Evolutionary conservation across 495 filamentous ascomycete species (phyloP).

Genomic region (Astrothelium macrocarpum): DNA sequence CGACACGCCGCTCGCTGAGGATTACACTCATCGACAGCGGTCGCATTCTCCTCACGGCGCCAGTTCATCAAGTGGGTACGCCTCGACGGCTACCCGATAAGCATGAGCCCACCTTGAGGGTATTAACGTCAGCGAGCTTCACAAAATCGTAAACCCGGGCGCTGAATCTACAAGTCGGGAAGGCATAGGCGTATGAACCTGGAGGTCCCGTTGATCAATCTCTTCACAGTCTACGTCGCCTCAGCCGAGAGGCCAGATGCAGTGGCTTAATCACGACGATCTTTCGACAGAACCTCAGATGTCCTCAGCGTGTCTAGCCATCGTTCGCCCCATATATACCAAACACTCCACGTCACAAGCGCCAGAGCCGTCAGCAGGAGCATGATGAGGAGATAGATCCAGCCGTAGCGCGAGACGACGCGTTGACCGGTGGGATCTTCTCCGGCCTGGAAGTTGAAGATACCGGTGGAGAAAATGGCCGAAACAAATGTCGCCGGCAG

Average conservation of each 20-base stretch:
- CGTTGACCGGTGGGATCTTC: not conserved
- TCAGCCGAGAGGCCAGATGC: not conserved
- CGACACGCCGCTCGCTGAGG: not conserved
- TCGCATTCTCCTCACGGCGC: not conserved
- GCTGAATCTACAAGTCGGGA: not conserved
- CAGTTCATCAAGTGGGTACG: too few relatives aligned
- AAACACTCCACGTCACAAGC: not conserved
- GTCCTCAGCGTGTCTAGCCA: not conserved
- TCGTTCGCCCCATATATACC: not conserved
- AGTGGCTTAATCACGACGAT: not conserved
- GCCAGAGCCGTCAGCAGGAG: not conserved
- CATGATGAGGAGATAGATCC: not conserved
- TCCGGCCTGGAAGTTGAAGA: not conserved
- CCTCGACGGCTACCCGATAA: too few relatives aligned
- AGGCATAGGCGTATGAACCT: not conserved
- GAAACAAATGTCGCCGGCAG: not conserved
- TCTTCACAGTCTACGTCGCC: not conserved
- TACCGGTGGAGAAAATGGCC: not conserved
- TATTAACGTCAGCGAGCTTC: not conserved
- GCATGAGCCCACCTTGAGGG: not conserved
- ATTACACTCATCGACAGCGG: not conserved
- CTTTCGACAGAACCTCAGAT: not conserved
- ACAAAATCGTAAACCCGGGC: not conserved
- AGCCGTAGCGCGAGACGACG: not conserved
- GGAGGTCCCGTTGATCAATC: not conserved